Conservation (phyloP, 1,139 yeast species). For the Candida sanyaensis region DNA sequence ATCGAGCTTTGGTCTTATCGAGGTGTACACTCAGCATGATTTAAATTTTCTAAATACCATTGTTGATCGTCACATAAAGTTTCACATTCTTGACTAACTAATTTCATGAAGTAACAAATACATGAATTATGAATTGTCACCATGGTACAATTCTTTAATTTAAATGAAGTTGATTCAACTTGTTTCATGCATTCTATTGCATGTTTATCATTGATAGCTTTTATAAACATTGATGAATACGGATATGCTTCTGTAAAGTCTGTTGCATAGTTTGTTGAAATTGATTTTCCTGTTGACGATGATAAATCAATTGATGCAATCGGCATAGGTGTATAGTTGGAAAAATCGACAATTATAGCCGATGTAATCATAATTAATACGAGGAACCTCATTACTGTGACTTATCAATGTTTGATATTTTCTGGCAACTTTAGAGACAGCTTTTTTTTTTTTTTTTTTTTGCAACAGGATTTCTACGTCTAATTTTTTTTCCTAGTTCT, state of each 20-base stretch:
- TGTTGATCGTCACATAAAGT: conserved; percentile 5
- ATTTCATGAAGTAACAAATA: conserved; percentile 10
- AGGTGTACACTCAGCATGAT: conserved; percentile 5
- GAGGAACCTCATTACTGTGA: neutral
- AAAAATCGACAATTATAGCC: conserved; percentile 3
- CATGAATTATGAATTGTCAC: conserved; percentile 2
- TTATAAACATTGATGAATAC: conserved; percentile 6
- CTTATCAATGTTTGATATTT: neutral
- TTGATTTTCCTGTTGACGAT: too few species aligned
- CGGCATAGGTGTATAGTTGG: conserved; percentile 3
- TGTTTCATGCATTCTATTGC: conserved; percentile 11
- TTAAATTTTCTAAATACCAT: conserved; percentile 11
- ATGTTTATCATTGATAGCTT: conserved; percentile 6
- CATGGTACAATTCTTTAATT: conserved; percentile 5
- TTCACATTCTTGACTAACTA: conserved; percentile 8
- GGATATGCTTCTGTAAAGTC: conserved; percentile 3
- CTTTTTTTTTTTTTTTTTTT: conserved; percentile 3
- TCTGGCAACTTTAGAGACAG: neutral
- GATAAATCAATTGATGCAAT: neutral
- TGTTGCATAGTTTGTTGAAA: neutral
- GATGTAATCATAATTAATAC: neutral
- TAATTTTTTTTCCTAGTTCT: neutral
- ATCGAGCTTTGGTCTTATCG: too few species aligned
- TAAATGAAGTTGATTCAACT: conserved; percentile 4
- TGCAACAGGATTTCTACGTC: conserved; percentile 1